Conservation (phyloP, 2,329 filamentous ascomycete genomes). For the Paradendryphiella salina region DNA sequence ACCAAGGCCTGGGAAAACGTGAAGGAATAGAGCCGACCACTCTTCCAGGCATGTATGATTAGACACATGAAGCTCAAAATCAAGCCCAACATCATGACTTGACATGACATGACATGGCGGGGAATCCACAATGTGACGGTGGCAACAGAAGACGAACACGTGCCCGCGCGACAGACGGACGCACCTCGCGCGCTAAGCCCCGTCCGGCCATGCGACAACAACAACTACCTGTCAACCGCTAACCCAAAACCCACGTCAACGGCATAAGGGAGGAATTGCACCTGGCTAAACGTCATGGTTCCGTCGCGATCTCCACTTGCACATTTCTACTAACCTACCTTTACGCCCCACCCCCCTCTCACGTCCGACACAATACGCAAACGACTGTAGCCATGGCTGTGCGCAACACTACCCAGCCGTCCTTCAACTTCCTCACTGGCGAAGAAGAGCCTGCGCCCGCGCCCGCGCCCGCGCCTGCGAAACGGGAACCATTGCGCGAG, state of each 20-base stretch:
- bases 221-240: not conserved
- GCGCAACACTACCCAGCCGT: conserved; percentile 48
- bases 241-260: not conserved
- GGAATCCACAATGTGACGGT: not conserved
- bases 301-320: not conserved
- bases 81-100: not conserved
- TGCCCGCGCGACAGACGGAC: conserved; percentile 8
- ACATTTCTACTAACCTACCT: not conserved
- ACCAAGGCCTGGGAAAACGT: conserved; percentile 39
- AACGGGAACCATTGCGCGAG: conserved; percentile 48
- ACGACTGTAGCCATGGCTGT: conserved; percentile 28
- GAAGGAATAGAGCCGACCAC: conserved; percentile 16
- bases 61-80: not conserved
- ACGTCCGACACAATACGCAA: conserved; percentile 21
- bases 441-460: conserved; percentile 41
- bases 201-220: conserved; percentile 16
- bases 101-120: not conserved
- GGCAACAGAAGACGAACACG: not conserved
- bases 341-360: not conserved
- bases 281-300: not conserved
- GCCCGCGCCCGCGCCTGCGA: conserved; percentile 33
- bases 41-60: not conserved
- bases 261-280: not conserved
- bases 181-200: conserved; percentile 18
- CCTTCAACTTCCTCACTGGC: conserved; percentile 56